Conservation (phyloP, 495 filamentous ascomycete genomes). For the Aspergillus carlsbadensis region DNA sequence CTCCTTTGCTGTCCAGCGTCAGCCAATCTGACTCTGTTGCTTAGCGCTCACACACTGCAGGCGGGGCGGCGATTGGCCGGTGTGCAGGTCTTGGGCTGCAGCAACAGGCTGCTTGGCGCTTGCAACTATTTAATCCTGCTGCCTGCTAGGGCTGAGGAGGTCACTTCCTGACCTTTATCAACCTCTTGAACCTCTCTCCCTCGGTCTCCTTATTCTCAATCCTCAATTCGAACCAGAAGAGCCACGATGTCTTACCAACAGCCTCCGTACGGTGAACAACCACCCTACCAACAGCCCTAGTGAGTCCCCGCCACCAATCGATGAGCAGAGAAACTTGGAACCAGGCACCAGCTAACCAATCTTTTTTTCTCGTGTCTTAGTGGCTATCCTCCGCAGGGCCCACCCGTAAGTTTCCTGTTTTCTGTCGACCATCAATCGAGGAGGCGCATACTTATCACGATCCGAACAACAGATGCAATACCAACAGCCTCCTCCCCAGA, state of each 20-base stretch:
- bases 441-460: neutral
- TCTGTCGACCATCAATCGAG: neutral
- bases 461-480: constrained; percentile 1
- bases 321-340: neutral
- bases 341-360: too few relatives aligned
- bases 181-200: too few relatives aligned
- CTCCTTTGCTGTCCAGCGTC: too few relatives aligned
- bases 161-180: too few relatives aligned
- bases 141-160: neutral
- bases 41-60: too few relatives aligned
- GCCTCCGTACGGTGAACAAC: neutral
- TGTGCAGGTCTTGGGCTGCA: too few relatives aligned
- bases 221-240: too few relatives aligned
- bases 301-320: neutral
- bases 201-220: too few relatives aligned
- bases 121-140: neutral
- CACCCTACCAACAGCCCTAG: neutral
- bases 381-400: constrained; percentile 7
- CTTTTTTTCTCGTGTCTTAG: too few relatives aligned
- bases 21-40: too few relatives aligned
- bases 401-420: neutral
- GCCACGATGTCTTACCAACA: constrained; percentile 2
- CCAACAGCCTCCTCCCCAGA: neutral
- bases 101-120: too few relatives aligned
- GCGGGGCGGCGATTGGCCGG: too few relatives aligned